A percentile compares a stretch with the other conserved stretches of the same genome.
phyloP scores from a whole-genome alignment of 192 early-diverging fungal species.

The Gamsiella multidivaricata region DNA sequence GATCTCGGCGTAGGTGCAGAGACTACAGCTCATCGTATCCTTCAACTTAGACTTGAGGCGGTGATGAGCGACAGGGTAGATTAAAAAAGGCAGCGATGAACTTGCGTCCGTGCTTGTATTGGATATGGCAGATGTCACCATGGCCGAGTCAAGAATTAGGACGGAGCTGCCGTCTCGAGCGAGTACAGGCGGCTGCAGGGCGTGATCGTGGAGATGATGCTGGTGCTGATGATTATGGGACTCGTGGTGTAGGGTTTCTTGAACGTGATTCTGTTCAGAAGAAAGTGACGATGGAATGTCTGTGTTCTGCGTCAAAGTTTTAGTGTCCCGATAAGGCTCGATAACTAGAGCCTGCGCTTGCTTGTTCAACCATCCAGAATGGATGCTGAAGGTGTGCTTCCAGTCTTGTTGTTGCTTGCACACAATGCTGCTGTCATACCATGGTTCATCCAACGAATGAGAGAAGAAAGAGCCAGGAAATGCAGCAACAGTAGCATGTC shows the following conservation, averaged over 20 bases:
- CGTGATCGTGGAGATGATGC: neutral
- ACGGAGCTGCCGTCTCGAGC: neutral
- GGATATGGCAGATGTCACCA: too few species aligned
- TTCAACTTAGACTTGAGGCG: neutral
- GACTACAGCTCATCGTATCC: slow-evolving; percentile 23
- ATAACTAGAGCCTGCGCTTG: neutral
- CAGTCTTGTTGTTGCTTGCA: neutral
- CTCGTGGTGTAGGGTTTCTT: neutral
- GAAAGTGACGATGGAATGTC: neutral
- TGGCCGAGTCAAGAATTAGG: neutral
- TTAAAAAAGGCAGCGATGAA: too few species aligned
- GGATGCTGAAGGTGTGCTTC: slow-evolving; percentile 11
- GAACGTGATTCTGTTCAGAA: neutral
- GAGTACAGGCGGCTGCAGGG: too few species aligned
- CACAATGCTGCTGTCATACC: too few species aligned
- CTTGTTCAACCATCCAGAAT: slow-evolving; percentile 3
- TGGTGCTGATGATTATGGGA: neutral
- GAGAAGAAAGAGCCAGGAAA: slow-evolving; percentile 3
- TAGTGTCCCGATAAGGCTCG: neutral
- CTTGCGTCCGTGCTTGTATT: too few species aligned
- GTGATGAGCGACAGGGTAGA: neutral
- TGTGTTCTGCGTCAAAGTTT: neutral
- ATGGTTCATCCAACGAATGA: too few species aligned
- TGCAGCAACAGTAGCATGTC: neutral
- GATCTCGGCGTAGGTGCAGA: slow-evolving; percentile 30